Conservation (phyloP, 106 monocot species). For the Narthecium ossifragum region DNA sequence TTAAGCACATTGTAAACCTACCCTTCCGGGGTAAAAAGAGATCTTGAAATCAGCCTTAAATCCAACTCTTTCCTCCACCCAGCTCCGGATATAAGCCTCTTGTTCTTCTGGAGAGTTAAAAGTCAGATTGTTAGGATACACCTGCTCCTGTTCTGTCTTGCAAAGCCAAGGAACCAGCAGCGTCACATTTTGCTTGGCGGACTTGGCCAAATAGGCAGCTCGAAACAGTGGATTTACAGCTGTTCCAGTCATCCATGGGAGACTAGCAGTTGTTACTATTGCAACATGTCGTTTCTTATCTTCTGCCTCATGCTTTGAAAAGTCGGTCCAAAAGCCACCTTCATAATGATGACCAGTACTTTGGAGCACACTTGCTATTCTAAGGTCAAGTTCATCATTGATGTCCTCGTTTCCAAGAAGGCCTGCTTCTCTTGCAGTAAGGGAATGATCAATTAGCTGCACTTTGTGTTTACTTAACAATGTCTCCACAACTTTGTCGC, state of each 20-base stretch:
- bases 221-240: conserved; percentile 96
- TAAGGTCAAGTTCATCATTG: conserved; percentile 72
- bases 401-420: conserved; percentile 33
- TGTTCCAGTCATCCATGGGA: conserved; percentile 99
- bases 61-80: conserved; percentile 87
- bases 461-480: conserved; percentile 55
- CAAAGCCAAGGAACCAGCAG: conserved; percentile 95
- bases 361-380: conserved; percentile 72
- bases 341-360: conserved; percentile 82
- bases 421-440: conserved; percentile 24
- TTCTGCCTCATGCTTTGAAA: conserved; percentile 16
- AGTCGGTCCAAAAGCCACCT: conserved; percentile 41
- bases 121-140: conserved; percentile 77
- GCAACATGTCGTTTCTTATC: conserved; percentile 74
- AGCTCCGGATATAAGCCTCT: conserved; percentile 83
- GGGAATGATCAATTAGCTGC: conserved; percentile 25
- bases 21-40: conserved; percentile 99
- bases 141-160: conserved; percentile 88
- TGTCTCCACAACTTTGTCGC: conserved; percentile 73
- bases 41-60: conserved; percentile 93
- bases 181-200: conserved; percentile 82
- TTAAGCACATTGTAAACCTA: conserved; percentile 18
- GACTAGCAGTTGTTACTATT: conserved; percentile 94
- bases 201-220: conserved; percentile 81
- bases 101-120: conserved; percentile 90